phyloP scores from a whole-genome alignment of 176 grass and related monocot genomes.

The Tuctoria greenei region DNA sequence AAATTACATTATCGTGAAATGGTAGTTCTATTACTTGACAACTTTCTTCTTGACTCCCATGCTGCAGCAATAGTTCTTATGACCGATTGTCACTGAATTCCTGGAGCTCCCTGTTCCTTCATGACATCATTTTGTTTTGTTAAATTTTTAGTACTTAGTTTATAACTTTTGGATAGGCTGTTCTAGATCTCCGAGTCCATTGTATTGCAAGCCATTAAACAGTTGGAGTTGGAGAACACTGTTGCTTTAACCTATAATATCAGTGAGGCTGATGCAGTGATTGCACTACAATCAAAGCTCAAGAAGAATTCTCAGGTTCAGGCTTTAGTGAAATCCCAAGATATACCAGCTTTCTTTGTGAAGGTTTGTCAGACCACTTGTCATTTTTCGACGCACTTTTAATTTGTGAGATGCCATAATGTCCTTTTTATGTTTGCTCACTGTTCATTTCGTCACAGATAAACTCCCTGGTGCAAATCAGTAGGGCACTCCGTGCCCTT shows the following conservation, averaged over 20 bases:
- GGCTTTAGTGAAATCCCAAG: constrained; percentile 55
- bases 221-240: constrained; percentile 61
- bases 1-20: not conserved
- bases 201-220: constrained; percentile 69
- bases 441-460: constrained; percentile 40
- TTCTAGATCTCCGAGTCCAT: constrained; percentile 85
- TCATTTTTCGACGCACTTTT: not conserved
- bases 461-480: constrained; percentile 71
- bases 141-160: constrained; percentile 37
- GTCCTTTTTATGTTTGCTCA: not conserved
- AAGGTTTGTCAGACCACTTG: constrained; percentile 44
- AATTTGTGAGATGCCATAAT: not conserved
- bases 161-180: constrained; percentile 65
- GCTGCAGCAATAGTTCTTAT: not conserved
- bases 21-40: not conserved
- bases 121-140: not conserved
- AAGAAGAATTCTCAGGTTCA: constrained; percentile 90
- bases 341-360: constrained; percentile 70
- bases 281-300: constrained; percentile 70
- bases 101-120: not conserved
- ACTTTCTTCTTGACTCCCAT: not conserved
- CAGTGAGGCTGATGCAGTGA: constrained; percentile 75
- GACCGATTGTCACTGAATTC: not conserved
- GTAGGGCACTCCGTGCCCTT: constrained; percentile 63
- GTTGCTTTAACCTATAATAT: constrained; percentile 67